Evolutionary conservation across 2,329 filamentous ascomycete species (phyloP).

Genomic region (Alternaria panax): DNA sequence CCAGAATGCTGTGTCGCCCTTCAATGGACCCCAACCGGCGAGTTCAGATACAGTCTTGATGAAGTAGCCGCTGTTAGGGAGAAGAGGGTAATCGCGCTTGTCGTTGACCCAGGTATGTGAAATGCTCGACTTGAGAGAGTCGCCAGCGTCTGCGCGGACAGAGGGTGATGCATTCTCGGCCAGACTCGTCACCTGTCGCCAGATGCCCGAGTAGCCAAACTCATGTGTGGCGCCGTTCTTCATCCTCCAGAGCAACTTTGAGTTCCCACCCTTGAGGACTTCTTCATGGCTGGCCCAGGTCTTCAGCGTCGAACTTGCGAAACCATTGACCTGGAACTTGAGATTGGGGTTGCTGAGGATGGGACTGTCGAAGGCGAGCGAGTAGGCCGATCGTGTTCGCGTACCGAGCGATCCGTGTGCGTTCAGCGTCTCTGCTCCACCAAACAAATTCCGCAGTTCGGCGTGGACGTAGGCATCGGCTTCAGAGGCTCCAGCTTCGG

Average conservation of each 20-base stretch:
- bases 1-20: slow-evolving; percentile 90
- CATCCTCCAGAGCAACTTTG: slow-evolving; percentile 78
- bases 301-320: slow-evolving; percentile 86
- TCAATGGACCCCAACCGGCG: slow-evolving; percentile 84
- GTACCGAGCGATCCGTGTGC: slow-evolving; percentile 89
- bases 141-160: slow-evolving; percentile 83
- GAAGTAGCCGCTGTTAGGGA: slow-evolving; percentile 84
- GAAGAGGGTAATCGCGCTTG: slow-evolving; percentile 80
- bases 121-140: slow-evolving; percentile 87
- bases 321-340: slow-evolving; percentile 77
- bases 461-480: slow-evolving; percentile 91
- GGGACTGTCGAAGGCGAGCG: slow-evolving; percentile 82
- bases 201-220: slow-evolving; percentile 79
- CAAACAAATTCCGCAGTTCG: slow-evolving; percentile 89
- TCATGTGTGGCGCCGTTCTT: slow-evolving; percentile 73
- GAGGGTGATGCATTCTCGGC: slow-evolving; percentile 78
- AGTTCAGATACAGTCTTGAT: slow-evolving; percentile 80
- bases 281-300: slow-evolving; percentile 95
- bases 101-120: slow-evolving; percentile 83
- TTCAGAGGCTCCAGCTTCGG: slow-evolving; percentile 91
- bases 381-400: slow-evolving; percentile 89
- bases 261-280: slow-evolving; percentile 76
- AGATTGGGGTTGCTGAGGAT: slow-evolving; percentile 84
- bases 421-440: slow-evolving; percentile 88
- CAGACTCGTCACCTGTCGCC: slow-evolving; percentile 88